Evolutionary conservation across 2,329 filamentous ascomycete genomes (phyloP), one percentile per base, ranked within the genome.

Genomic region (Fusarium nanum): DNA sequence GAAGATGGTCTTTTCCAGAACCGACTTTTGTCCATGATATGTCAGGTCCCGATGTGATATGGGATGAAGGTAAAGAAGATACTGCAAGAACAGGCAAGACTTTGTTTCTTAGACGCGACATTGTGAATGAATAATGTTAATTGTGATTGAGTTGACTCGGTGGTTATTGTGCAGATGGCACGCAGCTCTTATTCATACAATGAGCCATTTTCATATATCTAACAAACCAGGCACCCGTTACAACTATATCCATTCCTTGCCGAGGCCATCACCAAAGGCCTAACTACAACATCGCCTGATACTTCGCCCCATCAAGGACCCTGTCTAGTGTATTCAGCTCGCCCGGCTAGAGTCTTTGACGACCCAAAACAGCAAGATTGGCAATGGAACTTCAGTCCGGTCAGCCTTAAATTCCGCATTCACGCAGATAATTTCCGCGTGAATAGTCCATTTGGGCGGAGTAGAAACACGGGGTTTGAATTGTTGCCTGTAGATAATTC

Each of bases 61-160:
- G 41, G 2, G 66, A 65, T 4, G 67, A 42, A n/a, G 54, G 42
- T 4, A 53, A 25, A 10, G 57, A 67, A 18, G 54, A 44, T 25
- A 44, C 28, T 23, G 65, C 55, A 12, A 72, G 68, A 13, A 69
- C 42, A 11, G 68, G 68, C 0, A 72, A 32, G 34, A 69, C 44
- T 34, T 63, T 71, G 52, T 48, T 58, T 14, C 37, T 70, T 7
- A 71, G 9, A 12, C 57, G 68, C 34, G 68, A 70, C 69, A 71
- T 71, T 56, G 47, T 30, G 25, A 22, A 25, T 42, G 27, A 30
- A 12, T 40, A n/a, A 13, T 22, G 30, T 41, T 30, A 11, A 12
- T 10, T 12, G 41, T 25, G 7, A 10, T 45, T 27, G 16, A 66
- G 37, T 28, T 25, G 16, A 25, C 7, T 16, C 18, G 10, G 28